Percentiles rank a stretch among this genome's conserved stretches.
These are phyloP conservation scores for Euphrasia arctica DNA, from an alignment of 305 asterid species.

Conservation along the genomic window DNA sequence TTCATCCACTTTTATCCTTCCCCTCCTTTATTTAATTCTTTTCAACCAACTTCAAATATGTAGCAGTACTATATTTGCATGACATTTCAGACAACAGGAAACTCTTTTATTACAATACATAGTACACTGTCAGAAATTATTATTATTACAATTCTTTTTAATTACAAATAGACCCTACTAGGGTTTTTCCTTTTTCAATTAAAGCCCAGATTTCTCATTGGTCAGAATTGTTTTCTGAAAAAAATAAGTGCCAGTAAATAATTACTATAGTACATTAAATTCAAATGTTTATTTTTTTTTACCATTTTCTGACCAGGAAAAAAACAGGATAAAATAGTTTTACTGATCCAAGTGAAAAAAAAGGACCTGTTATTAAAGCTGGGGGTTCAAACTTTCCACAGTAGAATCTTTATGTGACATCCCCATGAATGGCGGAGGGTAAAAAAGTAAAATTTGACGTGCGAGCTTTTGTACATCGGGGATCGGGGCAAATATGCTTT, in stretches of 20 bases:
- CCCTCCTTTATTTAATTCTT: conserved; percentile 22
- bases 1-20: not conserved
- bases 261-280: conserved; percentile 18
- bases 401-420: not conserved
- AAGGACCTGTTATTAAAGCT: conserved; percentile 1
- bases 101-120: not conserved
- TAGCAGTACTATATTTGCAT: conserved; percentile 4
- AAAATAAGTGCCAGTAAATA: conserved; percentile 11
- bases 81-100: conserved; percentile 2
- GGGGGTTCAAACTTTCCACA: not conserved
- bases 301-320: conserved; percentile 16
- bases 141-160: not conserved
- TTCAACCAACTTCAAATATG: conserved; percentile 26
- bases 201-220: conserved; percentile 20
- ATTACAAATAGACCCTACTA: conserved; percentile 16
- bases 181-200: conserved; percentile 19
- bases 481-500: too few species aligned
- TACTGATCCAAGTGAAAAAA: conserved; percentile 13
- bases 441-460: conserved; percentile 20
- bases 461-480: not conserved
- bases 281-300: conserved; percentile 29
- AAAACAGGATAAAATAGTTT: not conserved
- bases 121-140: not conserved
- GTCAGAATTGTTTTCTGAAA: conserved; percentile 17
- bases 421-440: conserved; percentile 24